A percentile compares a stretch with the other conserved stretches of the same genome.
These are phyloP conservation scores for Chenopodium suecicum DNA, from an alignment of 148 eudicot genomes.

Conservation along the genomic window DNA sequence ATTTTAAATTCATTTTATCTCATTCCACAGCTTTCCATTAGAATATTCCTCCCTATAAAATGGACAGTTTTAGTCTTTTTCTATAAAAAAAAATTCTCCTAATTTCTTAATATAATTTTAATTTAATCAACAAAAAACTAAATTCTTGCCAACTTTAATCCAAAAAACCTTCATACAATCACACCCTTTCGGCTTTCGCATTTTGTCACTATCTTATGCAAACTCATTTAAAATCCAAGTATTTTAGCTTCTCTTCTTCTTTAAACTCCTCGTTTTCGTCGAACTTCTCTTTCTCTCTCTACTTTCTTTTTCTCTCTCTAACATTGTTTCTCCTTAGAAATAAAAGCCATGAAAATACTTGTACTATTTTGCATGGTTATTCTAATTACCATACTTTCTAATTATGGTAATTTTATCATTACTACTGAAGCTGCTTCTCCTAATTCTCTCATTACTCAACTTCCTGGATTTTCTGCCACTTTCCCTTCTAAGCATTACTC, in stretches of 20 bases:
- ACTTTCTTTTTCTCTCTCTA: conserved; percentile 3
- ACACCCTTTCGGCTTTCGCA: conserved; percentile 14
- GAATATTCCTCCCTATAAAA: conserved; percentile 1
- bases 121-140: neutral
- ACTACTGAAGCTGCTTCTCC: conserved; percentile 49
- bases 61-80: neutral
- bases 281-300: conserved; percentile 16
- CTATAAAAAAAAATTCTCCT: neutral
- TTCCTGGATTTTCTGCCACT: conserved; percentile 79
- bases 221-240: too few species aligned
- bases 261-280: conserved; percentile 32
- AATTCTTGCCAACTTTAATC: conserved; percentile 28
- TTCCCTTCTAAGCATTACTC: conserved; percentile 86
- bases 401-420: neutral
- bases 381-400: neutral
- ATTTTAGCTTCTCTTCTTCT: neutral
- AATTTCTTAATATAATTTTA: too few species aligned
- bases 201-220: neutral
- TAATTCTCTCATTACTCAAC: conserved; percentile 47
- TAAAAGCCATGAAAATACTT: neutral
- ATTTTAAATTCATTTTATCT: conserved; percentile 14
- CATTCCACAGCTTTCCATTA: conserved; percentile 17
- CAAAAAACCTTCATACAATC: conserved; percentile 8
- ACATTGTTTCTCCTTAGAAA: neutral
- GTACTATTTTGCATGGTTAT: conserved; percentile 12